Percentiles rank a stretch among this genome's conserved stretches.
Conservation (phyloP, 306 rosid species). For the Begonia masoniana region DNA sequence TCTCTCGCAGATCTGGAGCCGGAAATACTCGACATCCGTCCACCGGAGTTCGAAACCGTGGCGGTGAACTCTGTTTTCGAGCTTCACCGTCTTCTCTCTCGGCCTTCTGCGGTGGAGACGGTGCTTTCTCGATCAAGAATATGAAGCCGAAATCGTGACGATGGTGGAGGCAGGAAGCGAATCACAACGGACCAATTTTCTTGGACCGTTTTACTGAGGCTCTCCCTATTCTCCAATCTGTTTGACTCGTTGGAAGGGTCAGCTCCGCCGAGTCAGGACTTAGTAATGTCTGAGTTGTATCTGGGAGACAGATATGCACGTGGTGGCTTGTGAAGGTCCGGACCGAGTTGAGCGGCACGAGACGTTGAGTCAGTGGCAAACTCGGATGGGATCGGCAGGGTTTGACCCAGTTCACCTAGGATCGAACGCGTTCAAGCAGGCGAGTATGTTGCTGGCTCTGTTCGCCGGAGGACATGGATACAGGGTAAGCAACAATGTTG, state of each 20-base stretch:
- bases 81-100: constrained; percentile 5
- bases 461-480: constrained; percentile 9
- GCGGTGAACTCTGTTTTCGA: constrained; percentile 13
- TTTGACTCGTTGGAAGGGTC: constrained; percentile 29
- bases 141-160: constrained; percentile 12
- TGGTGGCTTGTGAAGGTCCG: constrained; percentile 12
- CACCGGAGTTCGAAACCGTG: constrained; percentile 8
- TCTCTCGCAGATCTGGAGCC: constrained; percentile 10
- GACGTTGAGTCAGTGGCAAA: constrained; percentile 7
- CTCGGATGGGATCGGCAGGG: constrained; percentile 9
- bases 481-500: too few relatives aligned
- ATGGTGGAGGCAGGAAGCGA: constrained; percentile 26
- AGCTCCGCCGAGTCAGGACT: constrained; percentile 1
- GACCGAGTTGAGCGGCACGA: constrained; percentile 14
- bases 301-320: constrained; percentile 7
- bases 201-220: constrained; percentile 76
- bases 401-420: constrained; percentile 10
- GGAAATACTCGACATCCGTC: constrained; percentile 1
- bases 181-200: constrained; percentile 57
- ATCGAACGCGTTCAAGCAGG: constrained; percentile 12
- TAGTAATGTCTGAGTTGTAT: constrained; percentile 5
- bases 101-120: constrained; percentile 10
- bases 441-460: constrained; percentile 7
- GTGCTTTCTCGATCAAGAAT: constrained; percentile 6
- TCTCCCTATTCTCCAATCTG: constrained; percentile 47